phyloP scores from a whole-genome alignment of 2,329 filamentous ascomycete genomes.

The Sporothrix sp. region DNA sequence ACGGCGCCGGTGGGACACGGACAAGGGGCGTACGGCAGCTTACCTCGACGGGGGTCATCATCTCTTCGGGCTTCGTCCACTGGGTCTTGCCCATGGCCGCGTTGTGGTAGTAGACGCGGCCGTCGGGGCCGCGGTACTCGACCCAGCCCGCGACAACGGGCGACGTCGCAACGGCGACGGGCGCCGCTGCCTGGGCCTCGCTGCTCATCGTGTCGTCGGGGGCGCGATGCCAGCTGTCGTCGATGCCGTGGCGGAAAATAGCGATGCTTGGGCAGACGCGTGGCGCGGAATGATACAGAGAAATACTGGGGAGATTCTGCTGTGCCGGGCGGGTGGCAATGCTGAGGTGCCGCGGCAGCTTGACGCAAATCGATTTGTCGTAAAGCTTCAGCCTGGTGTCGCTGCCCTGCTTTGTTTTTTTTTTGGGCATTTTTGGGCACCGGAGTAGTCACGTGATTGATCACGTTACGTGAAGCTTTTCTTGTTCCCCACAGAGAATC shows the following conservation, averaged over 20 bases:
- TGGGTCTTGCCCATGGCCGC: conserved; percentile 73
- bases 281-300: background rate
- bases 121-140: conserved; percentile 71
- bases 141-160: conserved; percentile 50
- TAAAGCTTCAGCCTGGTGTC: conserved; percentile 3
- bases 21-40: conserved; percentile 13
- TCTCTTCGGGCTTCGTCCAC: conserved; percentile 88
- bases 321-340: too few species aligned
- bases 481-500: too few species aligned
- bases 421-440: background rate
- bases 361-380: too few species aligned
- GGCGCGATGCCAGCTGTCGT: too few species aligned
- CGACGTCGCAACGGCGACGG: background rate
- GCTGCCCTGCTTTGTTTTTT: background rate
- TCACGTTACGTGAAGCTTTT: too few species aligned
- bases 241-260: too few species aligned
- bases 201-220: conserved; percentile 47
- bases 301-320: too few species aligned
- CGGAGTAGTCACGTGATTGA: too few species aligned
- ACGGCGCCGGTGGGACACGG: conserved; percentile 5
- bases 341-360: too few species aligned
- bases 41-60: conserved; percentile 79
- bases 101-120: conserved; percentile 88
- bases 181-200: conserved; percentile 25
- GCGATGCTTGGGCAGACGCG: too few species aligned